A percentile compares a stretch with the other conserved stretches of the same genome.
Evolutionary conservation across 441 rosid genomes (phyloP).

Genomic region (Omphalea diandra): DNA sequence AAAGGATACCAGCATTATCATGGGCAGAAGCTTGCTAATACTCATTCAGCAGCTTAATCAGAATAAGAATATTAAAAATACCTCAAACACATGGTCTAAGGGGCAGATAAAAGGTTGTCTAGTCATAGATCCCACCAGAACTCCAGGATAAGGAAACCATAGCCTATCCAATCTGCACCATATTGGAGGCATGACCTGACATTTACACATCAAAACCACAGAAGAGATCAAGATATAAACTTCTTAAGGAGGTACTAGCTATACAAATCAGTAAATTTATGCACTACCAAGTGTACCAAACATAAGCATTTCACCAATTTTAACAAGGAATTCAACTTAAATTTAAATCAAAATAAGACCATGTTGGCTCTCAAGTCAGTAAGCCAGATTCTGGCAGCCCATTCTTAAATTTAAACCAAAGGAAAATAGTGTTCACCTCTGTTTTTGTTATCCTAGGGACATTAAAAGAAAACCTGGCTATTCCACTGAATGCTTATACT

Average conservation of each 20-base stretch:
- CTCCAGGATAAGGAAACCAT: constrained; percentile 98
- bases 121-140: constrained; percentile 72
- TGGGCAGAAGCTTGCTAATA: constrained; percentile 10
- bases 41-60: not conserved
- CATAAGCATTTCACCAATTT: not conserved
- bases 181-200: constrained; percentile 92
- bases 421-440: not conserved
- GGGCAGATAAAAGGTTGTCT: constrained; percentile 98
- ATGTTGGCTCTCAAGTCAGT: not conserved
- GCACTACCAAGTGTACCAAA: not conserved
- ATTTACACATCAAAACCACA: constrained; percentile 19
- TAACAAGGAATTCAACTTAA: not conserved
- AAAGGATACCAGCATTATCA: not conserved
- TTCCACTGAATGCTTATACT: not conserved
- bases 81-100: constrained; percentile 98
- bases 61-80: constrained; percentile 25
- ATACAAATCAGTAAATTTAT: not conserved
- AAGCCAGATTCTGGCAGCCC: not conserved
- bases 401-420: not conserved
- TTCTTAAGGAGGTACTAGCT: constrained; percentile 2
- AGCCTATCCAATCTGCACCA: constrained; percentile 99
- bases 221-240: constrained; percentile 14
- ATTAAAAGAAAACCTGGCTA: not conserved
- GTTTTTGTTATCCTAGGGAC: not conserved
- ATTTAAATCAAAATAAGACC: not conserved